Evolutionary conservation across 306 rosid genomes (phyloP).

Genomic region (Vicia villosa): DNA sequence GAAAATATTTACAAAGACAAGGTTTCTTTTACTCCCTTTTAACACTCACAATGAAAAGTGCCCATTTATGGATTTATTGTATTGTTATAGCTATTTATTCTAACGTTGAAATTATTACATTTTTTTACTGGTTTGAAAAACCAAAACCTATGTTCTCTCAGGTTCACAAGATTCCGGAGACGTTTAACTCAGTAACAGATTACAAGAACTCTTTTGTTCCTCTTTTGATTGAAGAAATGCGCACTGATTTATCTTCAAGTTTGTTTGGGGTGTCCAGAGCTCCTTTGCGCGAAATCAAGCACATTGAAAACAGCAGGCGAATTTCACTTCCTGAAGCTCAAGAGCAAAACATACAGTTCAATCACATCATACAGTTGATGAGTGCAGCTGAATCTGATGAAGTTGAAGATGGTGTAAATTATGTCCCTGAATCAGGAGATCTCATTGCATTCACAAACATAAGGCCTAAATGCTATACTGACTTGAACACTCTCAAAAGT

Average conservation of each 20-base stretch:
- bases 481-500: conserved; percentile 34
- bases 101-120: too few species aligned
- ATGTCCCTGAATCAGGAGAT: conserved; percentile 46
- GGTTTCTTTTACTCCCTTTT: too few species aligned
- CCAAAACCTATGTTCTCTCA: neutral
- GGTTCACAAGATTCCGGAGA: conserved; percentile 28
- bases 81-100: too few species aligned
- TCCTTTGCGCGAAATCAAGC: conserved; percentile 19
- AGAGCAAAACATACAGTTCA: neutral
- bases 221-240: conserved; percentile 51
- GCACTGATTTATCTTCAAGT: conserved; percentile 39
- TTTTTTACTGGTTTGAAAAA: too few species aligned
- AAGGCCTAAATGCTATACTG: conserved; percentile 36
- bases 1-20: too few species aligned
- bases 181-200: neutral
- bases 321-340: neutral
- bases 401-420: neutral
- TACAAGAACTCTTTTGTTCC: conserved; percentile 44
- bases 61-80: too few species aligned
- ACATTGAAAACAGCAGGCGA: neutral
- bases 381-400: neutral
- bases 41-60: too few species aligned
- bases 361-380: neutral
- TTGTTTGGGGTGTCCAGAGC: conserved; percentile 27
- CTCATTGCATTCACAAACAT: conserved; percentile 47